Conservation (phyloP, 495 filamentous ascomycete species). For the Daldinia caldariorum region DNA sequence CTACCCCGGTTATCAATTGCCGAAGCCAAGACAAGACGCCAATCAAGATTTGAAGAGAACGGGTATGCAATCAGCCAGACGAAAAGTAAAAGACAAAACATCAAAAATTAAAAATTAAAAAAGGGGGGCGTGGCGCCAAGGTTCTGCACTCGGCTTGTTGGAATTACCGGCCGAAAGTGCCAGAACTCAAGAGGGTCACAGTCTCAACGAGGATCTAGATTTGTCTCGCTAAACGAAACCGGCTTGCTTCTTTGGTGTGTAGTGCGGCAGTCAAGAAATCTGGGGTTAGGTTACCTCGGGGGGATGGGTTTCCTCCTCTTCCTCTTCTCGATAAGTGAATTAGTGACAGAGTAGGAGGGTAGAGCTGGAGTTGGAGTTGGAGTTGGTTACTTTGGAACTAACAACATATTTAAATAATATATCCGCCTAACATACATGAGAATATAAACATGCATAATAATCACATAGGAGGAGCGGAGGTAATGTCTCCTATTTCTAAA, state of each 20-base stretch:
- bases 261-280: slow-evolving; percentile 30
- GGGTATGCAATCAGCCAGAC: slow-evolving; percentile 1
- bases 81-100: not conserved
- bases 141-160: slow-evolving; percentile 16
- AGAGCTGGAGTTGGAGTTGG: slow-evolving; percentile 7
- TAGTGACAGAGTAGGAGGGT: not conserved
- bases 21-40: slow-evolving; percentile 32
- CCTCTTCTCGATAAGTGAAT: slow-evolving; percentile 4
- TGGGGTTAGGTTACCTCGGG: slow-evolving; percentile 34
- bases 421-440: slow-evolving; percentile 2
- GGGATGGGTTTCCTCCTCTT: not conserved
- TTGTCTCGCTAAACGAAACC: slow-evolving; percentile 24
- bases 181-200: slow-evolving; percentile 15
- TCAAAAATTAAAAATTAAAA: not conserved
- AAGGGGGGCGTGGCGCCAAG: slow-evolving; percentile 20
- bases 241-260: slow-evolving; percentile 7
- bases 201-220: slow-evolving; percentile 33
- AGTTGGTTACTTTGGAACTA: slow-evolving; percentile 5
- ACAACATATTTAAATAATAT: not conserved
- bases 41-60: slow-evolving; percentile 24
- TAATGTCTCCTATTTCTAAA: slow-evolving; percentile 14
- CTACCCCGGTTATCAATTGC: slow-evolving; percentile 34
- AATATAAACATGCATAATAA: not conserved
- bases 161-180: slow-evolving; percentile 26
- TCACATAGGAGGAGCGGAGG: slow-evolving; percentile 13